Evolutionary conservation across 1,139 yeast genomes (phyloP), one percentile per base, ranked within the genome.

Genomic region (Suhomyces atakaporum): DNA sequence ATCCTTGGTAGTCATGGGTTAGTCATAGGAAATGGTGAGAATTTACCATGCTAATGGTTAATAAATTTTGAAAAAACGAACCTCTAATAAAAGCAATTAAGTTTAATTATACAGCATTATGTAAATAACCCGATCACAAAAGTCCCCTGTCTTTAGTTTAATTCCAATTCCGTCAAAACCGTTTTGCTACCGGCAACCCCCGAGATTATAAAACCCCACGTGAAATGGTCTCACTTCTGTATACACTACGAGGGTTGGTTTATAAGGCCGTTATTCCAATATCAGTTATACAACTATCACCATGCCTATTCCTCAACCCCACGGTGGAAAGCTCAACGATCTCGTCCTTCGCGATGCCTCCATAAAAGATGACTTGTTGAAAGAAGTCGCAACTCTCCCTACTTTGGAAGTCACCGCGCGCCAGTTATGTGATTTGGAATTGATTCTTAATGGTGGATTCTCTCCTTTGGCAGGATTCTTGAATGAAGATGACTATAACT

Each of bases 391-490:
- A 16, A 35, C 47, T 10, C 72, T 84, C 38, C 70, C 76, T 21
- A 67, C 77, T 27, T 63, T 84, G 40, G 67, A 66, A 14, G 73
- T 90, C 50, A 83, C 95, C 16, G 92, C 82, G 46, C 84, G 97
- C 61, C 97, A 90, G 62, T 73, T 90, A 43, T 90, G 97, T 65
- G 97, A 90, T 63, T 69, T 90, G 57, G 97, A 90, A 66, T 75
- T 90, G 62, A 86, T 90, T 55, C 70, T 90, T 47, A 85, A 84
- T 53, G 97, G 97, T 62, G 97, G 97, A 5, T 90, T 90, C 60
- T 87, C 96, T 31, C 97, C 97, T 29, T 74, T 90, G 51, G 78
- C 79, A 39, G 97, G 97, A 1, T 90, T 90, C 67, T 68, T 90
- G 61, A 80, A 75, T 56, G 79, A 89, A 65, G 74, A 77, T 43